Evolutionary conservation across 1,284 basidiomycete species (phyloP), one percentile per base, ranked within the genome.

Genomic region (Puccinia polysora): DNA sequence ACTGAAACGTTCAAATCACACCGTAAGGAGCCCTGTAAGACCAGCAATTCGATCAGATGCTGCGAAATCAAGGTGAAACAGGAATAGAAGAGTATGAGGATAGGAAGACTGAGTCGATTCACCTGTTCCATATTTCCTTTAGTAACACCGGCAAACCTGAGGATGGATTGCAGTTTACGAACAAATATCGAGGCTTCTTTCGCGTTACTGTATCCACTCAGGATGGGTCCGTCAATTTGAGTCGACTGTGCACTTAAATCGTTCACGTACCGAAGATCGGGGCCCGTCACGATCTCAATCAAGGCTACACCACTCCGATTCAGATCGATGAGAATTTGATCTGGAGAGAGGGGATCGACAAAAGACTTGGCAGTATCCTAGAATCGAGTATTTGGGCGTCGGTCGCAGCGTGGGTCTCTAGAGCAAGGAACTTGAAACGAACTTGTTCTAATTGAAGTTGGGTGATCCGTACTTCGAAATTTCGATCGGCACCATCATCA

Each of bases 71-170:
- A 34, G 32, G 5, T 6, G 36, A 23, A 47, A 6, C 15, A 47
- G 23, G 32, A 73, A 28, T 70, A 69, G n/a, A n/a, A n/a, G n/a
- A n/a, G n/a, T n/a, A n/a, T n/a, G n/a, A 14, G 15, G 2, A 8
- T 6, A 25, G 15, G 23, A n/a, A 7, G 7, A 36, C 36, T 15
- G 38, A 32, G 59, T 18, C 10, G 28, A 75, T 80, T 8, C 50
- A 91, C 93, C 80, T 93, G 87, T 77, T 99, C 95, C 96, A 98
- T 97, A 78, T 96, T 96, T 0, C 91, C 94, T 78, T 96, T 91
- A 63, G 91, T 92, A 0, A 90, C 87, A 0, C 91, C 92, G 4
- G 96, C 84, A 8, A 89, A 84, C 6, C 94, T 85, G 15, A 98
- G 81, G 20, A 96, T 78, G 0, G 87, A 84, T 78, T 96, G 94